Evolutionary conservation across 257 asterid genomes (phyloP).

Genomic region (Solanum pimpinellifolium): DNA sequence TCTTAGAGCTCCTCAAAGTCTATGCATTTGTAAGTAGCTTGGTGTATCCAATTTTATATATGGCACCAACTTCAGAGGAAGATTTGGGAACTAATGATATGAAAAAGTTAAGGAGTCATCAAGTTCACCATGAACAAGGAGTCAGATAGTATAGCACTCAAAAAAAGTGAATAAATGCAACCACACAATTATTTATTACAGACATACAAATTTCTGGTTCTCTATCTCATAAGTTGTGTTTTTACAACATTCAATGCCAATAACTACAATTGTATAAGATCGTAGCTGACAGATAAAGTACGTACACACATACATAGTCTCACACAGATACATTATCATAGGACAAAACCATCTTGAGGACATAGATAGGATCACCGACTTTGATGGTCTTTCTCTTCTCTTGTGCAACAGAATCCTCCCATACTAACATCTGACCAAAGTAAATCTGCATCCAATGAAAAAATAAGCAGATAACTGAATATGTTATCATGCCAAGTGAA

Average conservation of each 20-base stretch:
- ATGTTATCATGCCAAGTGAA: neutral
- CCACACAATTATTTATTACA: neutral
- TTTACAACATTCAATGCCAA: neutral
- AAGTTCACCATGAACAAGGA: neutral
- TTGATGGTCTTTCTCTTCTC: slow-evolving; percentile 29
- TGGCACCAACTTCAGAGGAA: neutral
- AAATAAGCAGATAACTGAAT: neutral
- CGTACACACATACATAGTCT: neutral
- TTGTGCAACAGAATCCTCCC: slow-evolving; percentile 11
- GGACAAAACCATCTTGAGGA: slow-evolving; percentile 27
- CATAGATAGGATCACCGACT: slow-evolving; percentile 42
- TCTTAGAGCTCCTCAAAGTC: no score
- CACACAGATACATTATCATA: slow-evolving; percentile 34
- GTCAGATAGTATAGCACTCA: neutral
- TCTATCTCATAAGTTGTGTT: neutral
- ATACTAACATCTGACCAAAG: slow-evolving; percentile 48
- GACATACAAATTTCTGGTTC: neutral
- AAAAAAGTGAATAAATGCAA: neutral
- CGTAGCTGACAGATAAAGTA: neutral
- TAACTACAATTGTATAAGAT: neutral
- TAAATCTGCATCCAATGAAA: slow-evolving; percentile 25
- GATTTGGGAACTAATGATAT: neutral
- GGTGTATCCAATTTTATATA: neutral
- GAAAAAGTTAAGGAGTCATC: neutral
- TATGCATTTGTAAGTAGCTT: neutral